Evolutionary conservation across 768 basidiomycete species (phyloP).

Genomic region (Amanita phalloides): DNA sequence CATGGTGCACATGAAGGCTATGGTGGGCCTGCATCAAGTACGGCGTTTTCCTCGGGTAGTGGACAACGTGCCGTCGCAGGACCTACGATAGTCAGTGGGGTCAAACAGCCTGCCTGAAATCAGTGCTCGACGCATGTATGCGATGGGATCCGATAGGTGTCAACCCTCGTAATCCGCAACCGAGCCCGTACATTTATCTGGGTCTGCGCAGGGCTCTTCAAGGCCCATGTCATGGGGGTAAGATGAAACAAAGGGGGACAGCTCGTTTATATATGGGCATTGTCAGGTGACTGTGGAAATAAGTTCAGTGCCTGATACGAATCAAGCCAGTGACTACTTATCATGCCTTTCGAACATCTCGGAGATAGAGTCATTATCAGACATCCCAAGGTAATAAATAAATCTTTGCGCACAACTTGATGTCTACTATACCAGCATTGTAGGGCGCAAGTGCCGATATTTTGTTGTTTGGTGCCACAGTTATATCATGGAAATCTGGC

Average conservation of each 20-base stretch:
- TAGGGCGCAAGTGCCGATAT: constrained; percentile 61
- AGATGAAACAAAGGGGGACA: background rate
- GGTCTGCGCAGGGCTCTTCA: background rate
- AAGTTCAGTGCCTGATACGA: too few species aligned
- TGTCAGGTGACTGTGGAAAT: constrained; percentile 1
- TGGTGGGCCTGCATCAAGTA: background rate
- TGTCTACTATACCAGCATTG: background rate
- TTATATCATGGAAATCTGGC: constrained; percentile 75
- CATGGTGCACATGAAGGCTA: background rate
- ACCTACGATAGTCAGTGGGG: background rate
- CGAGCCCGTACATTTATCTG: background rate
- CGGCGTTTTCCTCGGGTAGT: background rate
- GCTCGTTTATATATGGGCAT: background rate
- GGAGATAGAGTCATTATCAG: constrained; percentile 35
- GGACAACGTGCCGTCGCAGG: background rate
- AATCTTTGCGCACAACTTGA: background rate
- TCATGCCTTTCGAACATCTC: constrained; percentile 47
- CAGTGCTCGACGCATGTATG: constrained; percentile 2
- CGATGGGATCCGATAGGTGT: constrained; percentile 3
- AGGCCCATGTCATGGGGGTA: background rate
- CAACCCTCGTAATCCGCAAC: constrained; percentile 1
- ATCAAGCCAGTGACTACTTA: too few species aligned
- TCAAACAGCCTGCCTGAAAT: background rate
- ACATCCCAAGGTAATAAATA: constrained; percentile 49
- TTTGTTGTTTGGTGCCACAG: constrained; percentile 75